Base-by-base conservation (phyloP, 306 rosid species). In the Cicer arietinum region DNA sequence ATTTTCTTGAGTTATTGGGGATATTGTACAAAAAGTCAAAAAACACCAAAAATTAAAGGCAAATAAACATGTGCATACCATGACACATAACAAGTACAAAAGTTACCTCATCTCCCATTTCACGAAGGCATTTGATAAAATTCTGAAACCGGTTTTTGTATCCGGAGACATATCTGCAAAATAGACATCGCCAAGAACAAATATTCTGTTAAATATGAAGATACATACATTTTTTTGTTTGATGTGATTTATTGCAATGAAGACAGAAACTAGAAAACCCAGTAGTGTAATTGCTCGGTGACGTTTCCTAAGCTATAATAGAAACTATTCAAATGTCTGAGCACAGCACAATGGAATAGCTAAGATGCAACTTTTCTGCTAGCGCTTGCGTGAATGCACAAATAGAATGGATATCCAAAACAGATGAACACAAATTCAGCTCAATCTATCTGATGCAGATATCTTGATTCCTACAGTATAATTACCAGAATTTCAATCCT, bases 61-160 rank as follows among this genome's bases (percentile, higher is more conserved):
- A 52, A 41, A 67, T 59, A 41, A 76, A 60, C 71, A 69, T 60
- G 16, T 64, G 70, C 46, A 50, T 35, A 39, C 60, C 41, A 2
- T 14, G 60, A 57, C 75, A 41, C 25, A 70, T 44, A 50, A 18
- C 22, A 73, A 42, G 68, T 6, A 63, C 7, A 40, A 58, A 16
- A 71, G 39, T 52, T 82, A 85, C 89, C 86, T 85, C 89, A 46
- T 85, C 89, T 30, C 89, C 89, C 89, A 85, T 85, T 82, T 85
- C 89, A 37, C 89, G 86, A n/a, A 85, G 89, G 61, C 80, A 77
- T 77, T 60, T 82, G 54, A 85, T 85, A 47, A 85, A 85, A 75
- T 85, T 85, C 63, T 85, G 89, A 77, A 82, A 85, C 53, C 89
- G 86, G 39, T 85, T 85, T 74, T 85, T 85, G 79, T 85, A 85